Percentiles rank a stretch among this genome's conserved stretches.
Evolutionary conservation across 108 stramenopile genomes (phyloP).

Genomic region (Conticribra weissflogii): DNA sequence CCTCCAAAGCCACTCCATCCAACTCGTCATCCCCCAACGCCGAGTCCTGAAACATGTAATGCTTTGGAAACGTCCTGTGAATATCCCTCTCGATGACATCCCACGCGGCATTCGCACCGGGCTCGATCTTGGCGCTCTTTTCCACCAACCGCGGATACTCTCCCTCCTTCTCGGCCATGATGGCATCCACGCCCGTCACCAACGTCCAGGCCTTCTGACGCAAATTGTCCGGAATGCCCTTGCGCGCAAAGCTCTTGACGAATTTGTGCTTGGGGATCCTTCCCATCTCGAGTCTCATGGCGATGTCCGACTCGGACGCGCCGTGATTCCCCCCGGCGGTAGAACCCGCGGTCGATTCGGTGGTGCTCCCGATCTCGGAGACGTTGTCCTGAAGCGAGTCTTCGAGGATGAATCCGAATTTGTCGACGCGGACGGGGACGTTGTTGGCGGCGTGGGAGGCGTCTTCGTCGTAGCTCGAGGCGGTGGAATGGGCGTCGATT

Average conservation of each 20-base stretch:
- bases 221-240: constrained; percentile 15
- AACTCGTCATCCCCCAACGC: constrained; percentile 6
- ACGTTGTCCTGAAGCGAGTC: no score
- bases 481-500: background rate
- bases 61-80: constrained; percentile 86
- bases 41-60: constrained; percentile 61
- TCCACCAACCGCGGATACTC: constrained; percentile 12
- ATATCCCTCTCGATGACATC: constrained; percentile 79
- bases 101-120: background rate
- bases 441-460: background rate
- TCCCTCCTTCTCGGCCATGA: constrained; percentile 19
- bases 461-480: background rate
- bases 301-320: no score
- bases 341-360: no score
- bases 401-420: background rate
- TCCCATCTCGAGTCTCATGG: no score
- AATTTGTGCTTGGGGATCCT: background rate
- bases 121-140: background rate
- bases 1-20: background rate
- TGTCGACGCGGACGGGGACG: background rate
- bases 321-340: no score
- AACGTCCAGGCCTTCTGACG: constrained; percentile 22
- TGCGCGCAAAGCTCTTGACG: background rate
- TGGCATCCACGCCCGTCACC: constrained; percentile 17
- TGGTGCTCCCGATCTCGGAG: no score